Evolutionary conservation across 2,329 filamentous ascomycete genomes (phyloP), one percentile per base, ranked within the genome.

Genomic region (Fonsecaea monophora): DNA sequence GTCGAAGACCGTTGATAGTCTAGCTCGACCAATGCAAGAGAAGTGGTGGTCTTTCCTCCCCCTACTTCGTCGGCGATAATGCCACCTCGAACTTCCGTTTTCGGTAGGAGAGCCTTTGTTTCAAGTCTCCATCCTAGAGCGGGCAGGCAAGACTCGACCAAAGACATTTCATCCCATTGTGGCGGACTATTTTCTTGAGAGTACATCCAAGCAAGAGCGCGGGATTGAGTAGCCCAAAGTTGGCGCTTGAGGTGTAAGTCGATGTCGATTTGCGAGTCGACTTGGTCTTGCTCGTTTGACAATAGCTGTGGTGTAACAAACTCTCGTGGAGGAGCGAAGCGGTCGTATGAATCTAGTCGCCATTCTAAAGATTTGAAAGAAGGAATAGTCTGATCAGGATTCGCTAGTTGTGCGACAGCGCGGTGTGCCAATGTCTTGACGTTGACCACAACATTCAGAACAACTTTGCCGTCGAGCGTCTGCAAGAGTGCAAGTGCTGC

Each of bases 1-100:
- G 15, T 50, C 8, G 45, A 18, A 53, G 32, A 37, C 38, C 25
- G 37, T 34, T 77, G 72, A 45, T 63, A 60, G 42, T 66, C 74
- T 74, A 38, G 70, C 40, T 85, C 79, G 35, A 89, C 82, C 8
- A 90, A 75, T 0, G 82, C 87, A 12, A 90, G 79, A 1, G 83
- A 83, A 0, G 85, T 83, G 1, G 87, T 83, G 0, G 89, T 91
- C 72, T 91, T 91, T 0, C 89, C 89, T 72, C 88, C 90, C 0
- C 86, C 88, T 38, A 89, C 87, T 53, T 86, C 81, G 72, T 90
- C 87, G 1, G 87, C 87, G 38, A 90, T 79, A 18, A 90, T 81
- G 4, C 88, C 89, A 12, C 89, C 88, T 18, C 81, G 82, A 48
- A 88, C 69, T 10, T 68, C 62, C 40, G 73, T 75, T 68, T 37